Evolutionary conservation across 2,329 filamentous ascomycete genomes (phyloP), one percentile per base, ranked within the genome.

Genomic region (Alternaria consortialis): DNA sequence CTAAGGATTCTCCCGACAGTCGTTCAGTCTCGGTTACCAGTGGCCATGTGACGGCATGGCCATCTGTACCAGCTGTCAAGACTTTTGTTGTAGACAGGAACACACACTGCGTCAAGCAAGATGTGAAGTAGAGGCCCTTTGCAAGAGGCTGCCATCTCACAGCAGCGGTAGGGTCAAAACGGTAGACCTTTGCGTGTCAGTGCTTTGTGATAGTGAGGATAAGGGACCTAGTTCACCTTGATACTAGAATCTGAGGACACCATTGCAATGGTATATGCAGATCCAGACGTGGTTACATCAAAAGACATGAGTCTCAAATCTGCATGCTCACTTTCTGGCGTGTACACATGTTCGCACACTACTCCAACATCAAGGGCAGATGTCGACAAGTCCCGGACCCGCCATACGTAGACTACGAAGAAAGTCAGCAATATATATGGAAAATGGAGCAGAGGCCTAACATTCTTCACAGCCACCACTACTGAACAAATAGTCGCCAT

Each of bases 221-320:
- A 9, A 5, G 32, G 9, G 23, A 15, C 23, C 8, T 32, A 60
- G 31, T 72, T 76, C 71, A 85, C 83, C 76, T 89, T 90, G 42
- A 97, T 76, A 2, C 86, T 88, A 0, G 94, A 97, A 79, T 97
- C 94, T 0, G 94, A 97, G 69, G 95, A 89, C 0, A 86, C 90
- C 80, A 97, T 85, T 0, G 87, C 88, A 56, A 97, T 83, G 3
- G 87, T 72, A 69, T 90, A 88, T 5, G 60, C 69, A 17, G 39
- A 67, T 1, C 61, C 61, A 40, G 17, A 29, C 68, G 66, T 31
- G 53, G 64, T 17, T 0, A 90, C 82, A 69, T 94, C 90, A 73
- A 97, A 95, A 70, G 89, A 88, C 80, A 90, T 92, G 66, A 97
- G 91, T 13, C 94, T 85, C 56, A 97, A 82, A 76, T 97, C 94